Percentiles rank a stretch among this genome's conserved stretches.
Conservation (phyloP, 495 filamentous ascomycete genomes). For the Parmelia sp. region DNA sequence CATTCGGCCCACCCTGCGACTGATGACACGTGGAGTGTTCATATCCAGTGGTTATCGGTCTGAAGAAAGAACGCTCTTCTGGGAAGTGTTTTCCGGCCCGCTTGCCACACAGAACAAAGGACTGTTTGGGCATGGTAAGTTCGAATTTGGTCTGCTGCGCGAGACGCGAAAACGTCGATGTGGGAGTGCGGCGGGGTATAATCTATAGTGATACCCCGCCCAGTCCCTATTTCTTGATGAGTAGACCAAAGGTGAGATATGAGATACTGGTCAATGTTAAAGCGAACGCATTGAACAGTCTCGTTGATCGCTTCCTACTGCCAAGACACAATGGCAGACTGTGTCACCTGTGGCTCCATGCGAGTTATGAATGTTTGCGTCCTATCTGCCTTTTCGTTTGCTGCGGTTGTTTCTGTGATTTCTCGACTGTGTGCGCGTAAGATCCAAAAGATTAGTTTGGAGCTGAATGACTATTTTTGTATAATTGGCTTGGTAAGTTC, state of each 20-base stretch:
- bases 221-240: background rate
- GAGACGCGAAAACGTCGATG: background rate
- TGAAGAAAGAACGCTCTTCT: too few species aligned
- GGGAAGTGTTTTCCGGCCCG: background rate
- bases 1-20: constrained; percentile 1
- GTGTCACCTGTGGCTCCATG: constrained; percentile 8
- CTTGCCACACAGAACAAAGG: background rate
- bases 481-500: constrained; percentile 15
- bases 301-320: background rate
- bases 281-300: background rate
- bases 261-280: background rate
- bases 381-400: constrained; percentile 14
- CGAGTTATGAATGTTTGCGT: constrained; percentile 15
- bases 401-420: constrained; percentile 8
- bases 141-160: background rate
- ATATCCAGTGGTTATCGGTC: background rate
- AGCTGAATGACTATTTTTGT: constrained; percentile 20
- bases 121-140: background rate
- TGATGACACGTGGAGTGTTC: background rate
- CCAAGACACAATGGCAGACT: constrained; percentile 2
- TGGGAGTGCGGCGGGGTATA: background rate
- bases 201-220: background rate
- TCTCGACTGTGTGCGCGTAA: constrained; percentile 18
- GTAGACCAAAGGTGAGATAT: background rate
- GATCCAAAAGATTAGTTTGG: constrained; percentile 10